Percentiles rank a stretch among this genome's conserved stretches.
These are phyloP conservation scores for Quercus wislizeni DNA, from an alignment of 306 rosid species.

Conservation along the genomic window DNA sequence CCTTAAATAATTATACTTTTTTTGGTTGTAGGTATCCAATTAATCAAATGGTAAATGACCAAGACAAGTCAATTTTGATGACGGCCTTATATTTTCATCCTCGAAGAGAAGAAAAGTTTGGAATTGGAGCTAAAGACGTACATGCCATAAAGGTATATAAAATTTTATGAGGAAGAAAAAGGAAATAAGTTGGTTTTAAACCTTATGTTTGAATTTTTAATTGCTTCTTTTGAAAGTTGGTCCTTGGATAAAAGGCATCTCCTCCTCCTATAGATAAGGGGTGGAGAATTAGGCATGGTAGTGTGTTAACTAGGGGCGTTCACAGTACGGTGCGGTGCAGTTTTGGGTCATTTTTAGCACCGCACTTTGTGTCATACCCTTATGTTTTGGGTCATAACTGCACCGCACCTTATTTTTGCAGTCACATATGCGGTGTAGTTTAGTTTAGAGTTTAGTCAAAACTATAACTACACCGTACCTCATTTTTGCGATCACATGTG, in stretches of 20 bases:
- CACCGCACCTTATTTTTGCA: too few species aligned
- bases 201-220: neutral
- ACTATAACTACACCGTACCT: fast-evolving
- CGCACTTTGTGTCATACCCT: too few species aligned
- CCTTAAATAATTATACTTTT: constrained; percentile 6
- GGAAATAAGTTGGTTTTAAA: neutral
- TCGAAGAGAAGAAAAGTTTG: constrained; percentile 49
- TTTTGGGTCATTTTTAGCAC: too few species aligned
- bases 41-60: constrained; percentile 50
- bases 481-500: too few species aligned
- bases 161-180: neutral
- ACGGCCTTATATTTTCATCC: constrained; percentile 77
- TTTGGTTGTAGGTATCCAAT: constrained; percentile 57
- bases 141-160: constrained; percentile 52
- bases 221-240: neutral
- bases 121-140: constrained; percentile 45
- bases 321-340: fast-evolving
- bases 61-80: constrained; percentile 55
- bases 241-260: neutral
- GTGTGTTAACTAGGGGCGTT: too few species aligned
- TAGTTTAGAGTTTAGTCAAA: too few species aligned
- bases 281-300: neutral
- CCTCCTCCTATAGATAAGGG: neutral
- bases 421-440: too few species aligned
- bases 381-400: too few species aligned